phyloP scores from a whole-genome alignment of 202 grass and related monocot genomes.

The Alloteropsis angusta region DNA sequence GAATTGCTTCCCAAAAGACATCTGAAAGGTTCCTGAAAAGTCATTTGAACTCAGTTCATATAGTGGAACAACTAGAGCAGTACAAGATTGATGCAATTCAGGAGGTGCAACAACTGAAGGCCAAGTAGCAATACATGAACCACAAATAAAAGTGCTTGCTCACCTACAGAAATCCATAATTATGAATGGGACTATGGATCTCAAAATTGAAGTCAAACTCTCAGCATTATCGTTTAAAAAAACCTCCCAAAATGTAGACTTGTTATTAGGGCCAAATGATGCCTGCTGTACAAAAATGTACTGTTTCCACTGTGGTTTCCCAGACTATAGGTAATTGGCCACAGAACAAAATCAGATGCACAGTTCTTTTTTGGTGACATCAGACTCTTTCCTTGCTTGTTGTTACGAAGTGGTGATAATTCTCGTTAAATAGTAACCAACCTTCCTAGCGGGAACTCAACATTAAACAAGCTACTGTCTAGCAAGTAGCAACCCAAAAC shows the following conservation, averaged over 20 bases:
- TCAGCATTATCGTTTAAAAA: background rate
- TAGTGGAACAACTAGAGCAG: background rate
- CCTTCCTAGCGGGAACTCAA: background rate
- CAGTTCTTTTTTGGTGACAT: background rate
- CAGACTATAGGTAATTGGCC: background rate
- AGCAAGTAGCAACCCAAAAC: background rate
- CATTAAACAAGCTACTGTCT: background rate
- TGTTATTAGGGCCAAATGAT: background rate
- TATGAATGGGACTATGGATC: background rate
- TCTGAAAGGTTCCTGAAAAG: slow-evolving; percentile 80
- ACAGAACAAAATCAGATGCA: background rate
- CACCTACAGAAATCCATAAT: background rate
- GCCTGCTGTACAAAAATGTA: background rate
- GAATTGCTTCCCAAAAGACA: slow-evolving; percentile 90
- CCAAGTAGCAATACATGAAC: background rate
- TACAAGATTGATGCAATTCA: background rate
- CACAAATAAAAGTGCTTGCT: background rate
- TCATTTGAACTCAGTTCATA: slow-evolving; percentile 10
- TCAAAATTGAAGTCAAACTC: background rate
- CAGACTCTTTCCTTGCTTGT: background rate
- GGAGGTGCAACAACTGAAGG: background rate
- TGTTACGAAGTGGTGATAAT: background rate
- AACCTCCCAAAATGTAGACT: background rate
- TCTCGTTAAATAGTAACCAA: background rate
- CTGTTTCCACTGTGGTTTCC: background rate